phyloP scores from a whole-genome alignment of 768 basidiomycete species.

The Phaeotremella skinneri region DNA sequence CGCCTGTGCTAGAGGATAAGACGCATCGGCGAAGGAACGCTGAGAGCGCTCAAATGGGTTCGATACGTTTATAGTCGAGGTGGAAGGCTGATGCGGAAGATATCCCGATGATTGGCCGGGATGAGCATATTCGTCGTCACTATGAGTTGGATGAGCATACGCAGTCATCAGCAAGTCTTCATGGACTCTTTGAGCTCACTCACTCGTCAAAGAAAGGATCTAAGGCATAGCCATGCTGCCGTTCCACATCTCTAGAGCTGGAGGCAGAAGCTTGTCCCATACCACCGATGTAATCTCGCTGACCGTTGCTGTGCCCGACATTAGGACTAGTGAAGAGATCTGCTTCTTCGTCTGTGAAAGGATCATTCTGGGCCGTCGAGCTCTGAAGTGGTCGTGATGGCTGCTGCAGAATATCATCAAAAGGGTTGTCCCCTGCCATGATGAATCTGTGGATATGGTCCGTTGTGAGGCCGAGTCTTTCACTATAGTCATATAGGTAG shows the following conservation, averaged over 20 bases:
- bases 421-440: slow-evolving; percentile 30
- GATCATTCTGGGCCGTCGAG: slow-evolving; percentile 26
- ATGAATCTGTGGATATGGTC: too few relatives aligned
- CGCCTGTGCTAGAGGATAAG: slow-evolving; percentile 39
- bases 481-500: too few relatives aligned
- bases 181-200: slow-evolving; percentile 11
- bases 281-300: slow-evolving; percentile 6
- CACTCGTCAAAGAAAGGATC: slow-evolving; percentile 52
- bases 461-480: too few relatives aligned
- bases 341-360: slow-evolving; percentile 32
- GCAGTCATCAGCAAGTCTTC: not conserved
- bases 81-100: slow-evolving; percentile 35
- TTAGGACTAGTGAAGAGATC: slow-evolving; percentile 17
- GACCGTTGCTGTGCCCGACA: slow-evolving; percentile 5
- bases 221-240: slow-evolving; percentile 40
- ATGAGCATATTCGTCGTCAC: slow-evolving; percentile 46
- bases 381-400: slow-evolving; percentile 21
- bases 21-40: slow-evolving; percentile 29
- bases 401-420: slow-evolving; percentile 43
- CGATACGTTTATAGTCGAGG: slow-evolving; percentile 34
- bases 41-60: slow-evolving; percentile 24
- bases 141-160: too few relatives aligned
- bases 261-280: slow-evolving; percentile 7
- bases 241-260: slow-evolving; percentile 15
- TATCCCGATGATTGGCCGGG: slow-evolving; percentile 36